Evolutionary conservation across 2,329 filamentous ascomycete genomes (phyloP).

Genomic region (Fusarium veterinarium): DNA sequence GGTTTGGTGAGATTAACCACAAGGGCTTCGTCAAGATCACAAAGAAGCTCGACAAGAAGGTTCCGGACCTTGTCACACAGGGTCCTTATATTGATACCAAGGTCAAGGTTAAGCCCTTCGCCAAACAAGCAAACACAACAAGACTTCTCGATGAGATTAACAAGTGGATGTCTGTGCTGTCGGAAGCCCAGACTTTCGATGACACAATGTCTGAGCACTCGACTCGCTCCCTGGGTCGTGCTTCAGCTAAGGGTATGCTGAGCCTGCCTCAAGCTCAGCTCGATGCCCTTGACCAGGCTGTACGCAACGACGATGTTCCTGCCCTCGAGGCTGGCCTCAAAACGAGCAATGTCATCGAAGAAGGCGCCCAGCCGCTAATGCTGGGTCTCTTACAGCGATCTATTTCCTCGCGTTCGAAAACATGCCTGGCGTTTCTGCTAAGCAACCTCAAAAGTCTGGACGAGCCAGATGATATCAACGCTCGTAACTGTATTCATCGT

Average conservation of each 20-base stretch:
- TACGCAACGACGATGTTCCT: constrained; percentile 73
- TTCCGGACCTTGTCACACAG: constrained; percentile 79
- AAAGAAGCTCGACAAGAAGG: constrained; percentile 98
- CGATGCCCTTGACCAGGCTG: constrained; percentile 77
- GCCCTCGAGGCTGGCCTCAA: constrained; percentile 67
- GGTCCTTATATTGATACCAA: constrained; percentile 89
- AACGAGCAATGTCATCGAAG: constrained; percentile 62
- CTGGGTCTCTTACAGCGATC: constrained; percentile 82
- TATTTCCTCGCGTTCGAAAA: constrained; percentile 75
- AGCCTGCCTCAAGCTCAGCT: constrained; percentile 76
- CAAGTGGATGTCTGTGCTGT: constrained; percentile 87
- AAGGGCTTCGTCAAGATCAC: constrained; percentile 98
- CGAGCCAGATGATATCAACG: constrained; percentile 92
- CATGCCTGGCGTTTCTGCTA: constrained; percentile 78
- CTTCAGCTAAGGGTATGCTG: constrained; percentile 79
- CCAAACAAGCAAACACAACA: constrained; percentile 71
- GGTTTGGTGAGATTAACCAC: constrained; percentile 97
- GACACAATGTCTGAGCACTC: constrained; percentile 81
- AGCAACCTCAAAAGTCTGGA: constrained; percentile 77
- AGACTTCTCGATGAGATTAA: constrained; percentile 75
- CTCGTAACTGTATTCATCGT: constrained; percentile 91
- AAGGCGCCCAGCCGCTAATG: constrained; percentile 71
- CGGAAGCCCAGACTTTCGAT: constrained; percentile 80
- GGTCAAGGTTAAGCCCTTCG: constrained; percentile 89
- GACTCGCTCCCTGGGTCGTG: constrained; percentile 79